Evolutionary conservation across 805 yeast species (phyloP).

Genomic region (Metschnikowia corniflorae): DNA sequence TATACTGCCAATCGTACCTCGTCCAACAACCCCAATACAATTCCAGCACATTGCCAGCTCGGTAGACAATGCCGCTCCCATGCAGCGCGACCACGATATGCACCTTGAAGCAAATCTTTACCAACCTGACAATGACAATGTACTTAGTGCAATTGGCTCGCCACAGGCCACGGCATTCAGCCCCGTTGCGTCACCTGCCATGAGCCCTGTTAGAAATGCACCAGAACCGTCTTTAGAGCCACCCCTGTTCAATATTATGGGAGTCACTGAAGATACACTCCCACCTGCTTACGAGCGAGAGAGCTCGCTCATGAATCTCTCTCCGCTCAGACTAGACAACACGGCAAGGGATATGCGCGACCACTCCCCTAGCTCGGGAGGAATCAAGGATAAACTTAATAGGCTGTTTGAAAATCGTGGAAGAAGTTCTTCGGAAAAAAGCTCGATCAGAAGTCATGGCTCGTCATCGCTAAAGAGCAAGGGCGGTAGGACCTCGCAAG

Average conservation of each 20-base stretch:
- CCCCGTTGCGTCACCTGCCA: constrained; percentile 13
- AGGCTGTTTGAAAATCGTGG: constrained; percentile 12
- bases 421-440: constrained; percentile 5
- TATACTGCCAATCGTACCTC: not conserved
- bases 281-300: constrained; percentile 17
- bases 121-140: constrained; percentile 47
- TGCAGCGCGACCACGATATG: constrained; percentile 36
- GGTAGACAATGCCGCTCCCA: constrained; percentile 29
- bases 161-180: constrained; percentile 19
- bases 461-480: not conserved
- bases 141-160: constrained; percentile 13
- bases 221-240: constrained; percentile 14
- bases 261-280: constrained; percentile 12
- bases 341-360: constrained; percentile 1
- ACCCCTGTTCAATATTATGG: constrained; percentile 15
- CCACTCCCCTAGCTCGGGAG: constrained; percentile 2
- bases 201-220: constrained; percentile 9
- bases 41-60: constrained; percentile 29
- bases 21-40: constrained; percentile 11
- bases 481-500: not conserved
- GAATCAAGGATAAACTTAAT: constrained; percentile 14
- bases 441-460: constrained; percentile 5
- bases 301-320: constrained; percentile 6
- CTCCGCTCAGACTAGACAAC: constrained; percentile 15
- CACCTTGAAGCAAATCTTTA: constrained; percentile 48